Base-by-base conservation (phyloP, 129 eudicot genomes). In the Lonicera japonica region DNA sequence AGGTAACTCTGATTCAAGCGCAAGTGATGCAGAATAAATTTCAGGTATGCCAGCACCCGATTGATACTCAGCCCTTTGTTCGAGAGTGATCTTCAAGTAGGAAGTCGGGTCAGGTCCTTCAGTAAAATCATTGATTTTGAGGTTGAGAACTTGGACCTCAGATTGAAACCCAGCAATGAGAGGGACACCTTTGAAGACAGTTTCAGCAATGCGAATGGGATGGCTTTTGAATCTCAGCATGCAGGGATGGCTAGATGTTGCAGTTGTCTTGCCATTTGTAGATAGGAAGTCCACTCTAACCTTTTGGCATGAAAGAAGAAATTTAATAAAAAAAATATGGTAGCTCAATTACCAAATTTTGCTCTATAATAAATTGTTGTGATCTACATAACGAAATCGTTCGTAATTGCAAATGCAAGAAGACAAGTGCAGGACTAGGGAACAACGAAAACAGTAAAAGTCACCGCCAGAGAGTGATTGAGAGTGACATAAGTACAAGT, bases 71-170 rank as follows among this genome's bases (percentile, higher is more conserved):
- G 95, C 89, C 25, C 95, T 77, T 50, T 82, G 84, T 68, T 77
- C 87, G 5, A 86, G 79, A 0, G 64, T 73, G 47, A 86, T 84
- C 58, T 75, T 66, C 56, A 80, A 73, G 23, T 78, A 58, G 16
- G 82, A 74, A 19, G 87, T 86, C 60, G 95, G 90, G 8, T 67
- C 79, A 15, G 56, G n/a, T 11, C 77, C 82, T 80, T 86, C 95
- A 0, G 68, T 83, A 14, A 71, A 78, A n/a, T 77, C 80, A 18
- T 25, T 60, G 24, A 74, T 66, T 36, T 71, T 72, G 54, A 86
- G 72, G 38, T 75, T 46, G 43, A 83, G 70, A 43, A 64, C 70
- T 62, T 86, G 95, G 40, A 78, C 75, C 70, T 86, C 87, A 11
- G 85, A 77, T 75, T 67, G 67, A 17, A 74, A 69, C 18, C 95